phyloP scores from a whole-genome alignment of 2,329 filamentous ascomycete genomes.

The Cadophora luteo-olivacea region DNA sequence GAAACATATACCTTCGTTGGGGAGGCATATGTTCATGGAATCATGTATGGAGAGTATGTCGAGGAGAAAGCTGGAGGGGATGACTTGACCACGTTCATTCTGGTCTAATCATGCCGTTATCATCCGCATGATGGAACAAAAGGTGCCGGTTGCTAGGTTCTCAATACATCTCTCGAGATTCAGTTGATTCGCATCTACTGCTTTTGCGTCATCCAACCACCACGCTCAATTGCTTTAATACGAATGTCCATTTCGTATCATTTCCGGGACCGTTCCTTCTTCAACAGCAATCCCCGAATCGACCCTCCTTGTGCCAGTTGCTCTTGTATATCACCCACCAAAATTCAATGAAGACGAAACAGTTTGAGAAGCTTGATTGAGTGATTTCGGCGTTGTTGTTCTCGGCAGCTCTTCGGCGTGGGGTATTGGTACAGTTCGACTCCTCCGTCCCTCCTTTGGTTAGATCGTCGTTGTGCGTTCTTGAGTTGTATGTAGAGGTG shows the following conservation, averaged over 20 bases:
- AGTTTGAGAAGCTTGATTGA: not conserved
- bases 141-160: too few relatives aligned
- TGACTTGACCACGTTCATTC: conserved; percentile 3
- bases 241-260: too few relatives aligned
- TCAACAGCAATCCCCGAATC: not conserved
- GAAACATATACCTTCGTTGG: conserved; percentile 19
- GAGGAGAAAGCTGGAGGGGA: not conserved
- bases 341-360: not conserved
- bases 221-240: too few relatives aligned
- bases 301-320: not conserved
- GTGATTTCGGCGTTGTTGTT: too few relatives aligned
- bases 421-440: too few relatives aligned
- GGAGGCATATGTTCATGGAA: conserved; percentile 26
- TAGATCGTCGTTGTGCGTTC: not conserved
- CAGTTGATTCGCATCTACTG: too few relatives aligned
- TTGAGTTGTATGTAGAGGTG: not conserved
- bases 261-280: too few relatives aligned
- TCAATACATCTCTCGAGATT: too few relatives aligned
- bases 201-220: too few relatives aligned
- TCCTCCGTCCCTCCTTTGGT: too few relatives aligned
- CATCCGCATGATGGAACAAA: too few relatives aligned
- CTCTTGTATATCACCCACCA: not conserved
- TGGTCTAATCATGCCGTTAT: not conserved
- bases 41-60: conserved; percentile 26
- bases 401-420: too few relatives aligned